phyloP scores from a whole-genome alignment of 176 grass and related monocot genomes.

The Chloris gayana region DNA sequence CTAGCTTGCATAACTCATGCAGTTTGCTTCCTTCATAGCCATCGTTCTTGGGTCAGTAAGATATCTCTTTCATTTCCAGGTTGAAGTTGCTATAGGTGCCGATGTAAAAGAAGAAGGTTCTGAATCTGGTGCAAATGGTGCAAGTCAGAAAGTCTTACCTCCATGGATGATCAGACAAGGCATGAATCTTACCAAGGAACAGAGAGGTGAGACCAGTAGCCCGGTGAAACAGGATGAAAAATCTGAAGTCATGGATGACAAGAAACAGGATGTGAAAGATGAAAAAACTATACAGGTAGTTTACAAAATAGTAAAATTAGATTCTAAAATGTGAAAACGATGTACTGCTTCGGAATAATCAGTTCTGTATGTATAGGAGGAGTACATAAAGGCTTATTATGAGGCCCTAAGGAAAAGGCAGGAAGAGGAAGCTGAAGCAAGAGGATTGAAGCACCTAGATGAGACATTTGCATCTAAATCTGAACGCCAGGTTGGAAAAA shows the following conservation, averaged over 20 bases:
- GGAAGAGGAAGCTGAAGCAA: slow-evolving; percentile 56
- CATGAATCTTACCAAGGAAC: slow-evolving; percentile 98
- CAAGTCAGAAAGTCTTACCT: slow-evolving; percentile 66
- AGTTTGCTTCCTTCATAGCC: background rate
- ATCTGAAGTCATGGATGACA: slow-evolving; percentile 56
- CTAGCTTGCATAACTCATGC: background rate
- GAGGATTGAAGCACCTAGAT: slow-evolving; percentile 54
- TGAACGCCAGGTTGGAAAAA: slow-evolving; percentile 76
- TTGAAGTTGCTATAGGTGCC: slow-evolving; percentile 73
- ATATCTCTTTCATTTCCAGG: slow-evolving; percentile 44
- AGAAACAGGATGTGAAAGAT: slow-evolving; percentile 72
- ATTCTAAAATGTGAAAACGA: background rate
- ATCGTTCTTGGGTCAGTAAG: background rate
- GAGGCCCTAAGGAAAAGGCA: slow-evolving; percentile 67
- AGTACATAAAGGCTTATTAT: slow-evolving; percentile 90
- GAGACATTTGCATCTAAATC: slow-evolving; percentile 34
- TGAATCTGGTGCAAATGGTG: slow-evolving; percentile 63
- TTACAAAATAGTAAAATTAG: too few relatives aligned
- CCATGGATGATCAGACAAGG: slow-evolving; percentile 98
- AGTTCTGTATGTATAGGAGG: slow-evolving; percentile 58
- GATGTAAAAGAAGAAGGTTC: slow-evolving; percentile 68
- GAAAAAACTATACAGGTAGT: slow-evolving; percentile 72
- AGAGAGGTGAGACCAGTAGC: slow-evolving; percentile 69
- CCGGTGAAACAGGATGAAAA: slow-evolving; percentile 41
- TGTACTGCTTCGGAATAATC: slow-evolving; percentile 14